Evolutionary conservation across 2,329 filamentous ascomycete species (phyloP), one percentile per base, ranked within the genome.

Genomic region (Diaporthe velutina): DNA sequence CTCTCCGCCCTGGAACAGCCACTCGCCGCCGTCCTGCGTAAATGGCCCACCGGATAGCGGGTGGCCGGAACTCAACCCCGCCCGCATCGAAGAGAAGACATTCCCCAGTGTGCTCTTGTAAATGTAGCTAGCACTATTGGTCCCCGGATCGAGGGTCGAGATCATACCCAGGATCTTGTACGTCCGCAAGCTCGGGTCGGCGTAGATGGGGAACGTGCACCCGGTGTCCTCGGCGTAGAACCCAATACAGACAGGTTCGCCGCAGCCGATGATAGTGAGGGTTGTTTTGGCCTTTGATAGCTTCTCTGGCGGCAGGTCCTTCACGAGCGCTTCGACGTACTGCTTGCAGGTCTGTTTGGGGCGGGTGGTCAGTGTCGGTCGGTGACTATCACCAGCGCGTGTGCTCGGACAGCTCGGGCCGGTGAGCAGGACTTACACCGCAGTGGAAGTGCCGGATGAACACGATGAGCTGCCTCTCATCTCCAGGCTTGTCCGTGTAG

Each of bases 381-480:
- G 10, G 10, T 38, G 35, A 5, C 35, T 10, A 30, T 70, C 42
- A 19, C 5, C 5, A 15, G 58, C 17, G 8, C 15, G 17, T 25
- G 19, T 2, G 25, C n/a, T 22, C 10, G 8, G 19, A 25, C 22
- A 38, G 48, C 48, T 40, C 15, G 7, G 64, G 15, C 25, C 30
- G 54, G 15, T 30, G 64, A 17, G 42, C 64, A 68, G 22, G 17
- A 48, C 52, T 58, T 38, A 73, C 71, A n/a, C 71, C 61, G 52
- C 71, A 73, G 40, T 70, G 38, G 40, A 73, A 73, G n/a, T 73
- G 71, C 17, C 71, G 71, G 61, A 73, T 10, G 13, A 73, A 73
- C 28, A 73, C 38, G n/a, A 73, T 48, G 2, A 70, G 52, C 52
- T 73, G 71, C 13, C 61, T 61, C 60, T 70, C 71, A n/a, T 70